Percentiles rank a stretch among this genome's conserved stretches.
Conservation (phyloP, 2,329 filamentous ascomycete genomes). For the Gremmenia infestans region DNA sequence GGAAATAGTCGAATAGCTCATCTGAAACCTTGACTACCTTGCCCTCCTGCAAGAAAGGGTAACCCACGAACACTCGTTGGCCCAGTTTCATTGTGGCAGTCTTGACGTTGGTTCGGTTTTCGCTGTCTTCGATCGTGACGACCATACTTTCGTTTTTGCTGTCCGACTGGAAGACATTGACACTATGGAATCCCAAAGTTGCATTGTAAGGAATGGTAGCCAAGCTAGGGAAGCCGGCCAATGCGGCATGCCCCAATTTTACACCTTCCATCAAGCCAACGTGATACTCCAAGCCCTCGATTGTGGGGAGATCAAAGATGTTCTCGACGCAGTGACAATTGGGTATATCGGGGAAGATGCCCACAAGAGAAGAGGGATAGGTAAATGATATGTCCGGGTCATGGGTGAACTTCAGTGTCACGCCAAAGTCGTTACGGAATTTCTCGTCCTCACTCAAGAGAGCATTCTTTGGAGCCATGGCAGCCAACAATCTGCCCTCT, state of each 20-base stretch:
- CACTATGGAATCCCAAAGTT: conserved; percentile 77
- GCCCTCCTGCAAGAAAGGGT: conserved; percentile 91
- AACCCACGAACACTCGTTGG: conserved; percentile 83
- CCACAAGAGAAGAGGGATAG: conserved; percentile 83
- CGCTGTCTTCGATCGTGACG: conserved; percentile 73
- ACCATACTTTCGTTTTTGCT: conserved; percentile 97
- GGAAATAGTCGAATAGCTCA: conserved; percentile 83
- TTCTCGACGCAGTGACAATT: conserved; percentile 92
- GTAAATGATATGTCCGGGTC: conserved; percentile 69
- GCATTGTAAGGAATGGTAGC: conserved; percentile 82
- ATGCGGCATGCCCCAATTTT: conserved; percentile 72
- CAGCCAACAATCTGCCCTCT: conserved; percentile 74
- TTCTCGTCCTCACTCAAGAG: conserved; percentile 74
- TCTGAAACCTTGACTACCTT: conserved; percentile 86
- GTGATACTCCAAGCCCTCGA: conserved; percentile 82
- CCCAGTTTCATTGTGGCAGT: conserved; percentile 76
- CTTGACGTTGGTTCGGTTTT: conserved; percentile 63
- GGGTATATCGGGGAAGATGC: conserved; percentile 82
- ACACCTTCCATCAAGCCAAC: conserved; percentile 80
- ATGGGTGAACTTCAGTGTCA: conserved; percentile 89
- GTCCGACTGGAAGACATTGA: conserved; percentile 93
- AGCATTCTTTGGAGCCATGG: conserved; percentile 81
- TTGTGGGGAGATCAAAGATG: conserved; percentile 87
- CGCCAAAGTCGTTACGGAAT: conserved; percentile 82
- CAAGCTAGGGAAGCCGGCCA: conserved; percentile 90